phyloP scores from a whole-genome alignment of 495 filamentous ascomycete genomes.

The Tetracladium setigerum region DNA sequence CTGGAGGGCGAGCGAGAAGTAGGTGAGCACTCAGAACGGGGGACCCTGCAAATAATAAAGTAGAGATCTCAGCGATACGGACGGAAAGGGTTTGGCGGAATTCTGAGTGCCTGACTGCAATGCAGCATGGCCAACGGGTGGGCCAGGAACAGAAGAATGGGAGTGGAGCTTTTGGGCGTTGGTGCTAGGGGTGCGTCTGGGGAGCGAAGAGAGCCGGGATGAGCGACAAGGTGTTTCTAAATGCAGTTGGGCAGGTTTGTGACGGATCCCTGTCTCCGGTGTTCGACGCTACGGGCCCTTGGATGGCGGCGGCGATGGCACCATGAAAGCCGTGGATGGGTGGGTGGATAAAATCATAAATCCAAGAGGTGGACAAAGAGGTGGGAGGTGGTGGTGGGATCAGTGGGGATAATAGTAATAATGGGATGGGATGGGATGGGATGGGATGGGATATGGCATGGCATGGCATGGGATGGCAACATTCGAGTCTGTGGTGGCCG shows the following conservation, averaged over 20 bases:
- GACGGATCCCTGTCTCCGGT: not conserved
- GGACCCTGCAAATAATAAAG: slow-evolving; percentile 22
- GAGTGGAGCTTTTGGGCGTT: not conserved
- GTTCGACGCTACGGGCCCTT: not conserved
- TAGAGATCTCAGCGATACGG: slow-evolving; percentile 10
- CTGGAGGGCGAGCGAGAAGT: slow-evolving; percentile 14
- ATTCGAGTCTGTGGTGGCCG: too few relatives aligned
- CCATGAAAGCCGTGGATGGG: slow-evolving; percentile 3
- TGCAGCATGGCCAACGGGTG: slow-evolving; percentile 16
- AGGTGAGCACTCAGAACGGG: slow-evolving; percentile 18
- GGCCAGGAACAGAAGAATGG: not conserved
- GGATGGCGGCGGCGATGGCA: not conserved
- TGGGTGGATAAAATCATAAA: too few relatives aligned
- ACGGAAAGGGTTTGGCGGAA: slow-evolving; percentile 3
- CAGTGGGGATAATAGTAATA: too few relatives aligned
- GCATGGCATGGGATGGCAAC: too few relatives aligned
- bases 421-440: not conserved
- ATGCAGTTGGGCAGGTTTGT: not conserved
- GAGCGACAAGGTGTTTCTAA: not conserved
- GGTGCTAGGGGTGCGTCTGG: not conserved
- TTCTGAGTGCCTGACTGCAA: not conserved
- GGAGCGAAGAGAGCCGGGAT: not conserved
- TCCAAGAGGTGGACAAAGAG: too few relatives aligned
- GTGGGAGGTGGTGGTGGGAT: too few relatives aligned
- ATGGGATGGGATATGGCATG: slow-evolving; percentile 13